Percentiles rank a stretch among this genome's conserved stretches.
These are phyloP conservation scores for Pisolithus thermaeus DNA, from an alignment of 1,284 basidiomycete genomes.

Conservation along the genomic window DNA sequence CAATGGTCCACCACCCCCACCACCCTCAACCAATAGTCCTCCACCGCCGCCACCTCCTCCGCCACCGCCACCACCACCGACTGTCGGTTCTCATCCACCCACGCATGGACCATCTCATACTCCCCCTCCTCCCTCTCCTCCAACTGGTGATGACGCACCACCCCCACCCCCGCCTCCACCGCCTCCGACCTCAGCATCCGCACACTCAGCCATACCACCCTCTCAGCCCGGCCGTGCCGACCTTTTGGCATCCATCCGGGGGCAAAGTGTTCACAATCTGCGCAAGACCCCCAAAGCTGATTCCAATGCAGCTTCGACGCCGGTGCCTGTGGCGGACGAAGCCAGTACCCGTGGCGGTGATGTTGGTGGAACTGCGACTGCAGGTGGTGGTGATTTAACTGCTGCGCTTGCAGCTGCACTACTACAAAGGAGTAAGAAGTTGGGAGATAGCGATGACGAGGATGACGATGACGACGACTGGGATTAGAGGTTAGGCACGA, in stretches of 20 bases:
- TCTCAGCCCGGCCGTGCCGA: constrained; percentile 50
- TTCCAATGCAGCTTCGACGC: constrained; percentile 26
- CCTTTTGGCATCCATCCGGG: constrained; percentile 49
- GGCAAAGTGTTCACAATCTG: constrained; percentile 62
- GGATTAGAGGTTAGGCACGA: constrained; percentile 34
- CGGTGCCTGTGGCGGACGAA: constrained; percentile 17
- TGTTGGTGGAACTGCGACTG: constrained; percentile 19
- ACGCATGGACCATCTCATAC: constrained; percentile 8
- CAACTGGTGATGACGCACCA: background rate
- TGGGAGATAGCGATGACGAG: constrained; percentile 89
- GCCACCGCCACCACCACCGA: constrained; percentile 32
- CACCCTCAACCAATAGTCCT: constrained; percentile 26
- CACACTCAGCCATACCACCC: constrained; percentile 27
- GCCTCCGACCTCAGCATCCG: constrained; percentile 19
- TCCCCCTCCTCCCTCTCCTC: constrained; percentile 10
- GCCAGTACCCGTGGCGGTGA: background rate
- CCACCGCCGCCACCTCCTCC: constrained; percentile 32
- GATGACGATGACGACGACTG: constrained; percentile 88
- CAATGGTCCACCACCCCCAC: constrained; percentile 17
- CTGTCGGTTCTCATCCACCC: constrained; percentile 20
- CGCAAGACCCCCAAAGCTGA: constrained; percentile 48
- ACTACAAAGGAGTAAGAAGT: constrained; percentile 77
- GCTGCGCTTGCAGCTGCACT: constrained; percentile 45
- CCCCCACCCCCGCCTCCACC: constrained; percentile 30
- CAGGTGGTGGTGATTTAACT: constrained; percentile 41